A percentile compares a stretch with the other conserved stretches of the same genome.
Evolutionary conservation across 1,284 basidiomycete genomes (phyloP).

Genomic region (Tilletia indica): DNA sequence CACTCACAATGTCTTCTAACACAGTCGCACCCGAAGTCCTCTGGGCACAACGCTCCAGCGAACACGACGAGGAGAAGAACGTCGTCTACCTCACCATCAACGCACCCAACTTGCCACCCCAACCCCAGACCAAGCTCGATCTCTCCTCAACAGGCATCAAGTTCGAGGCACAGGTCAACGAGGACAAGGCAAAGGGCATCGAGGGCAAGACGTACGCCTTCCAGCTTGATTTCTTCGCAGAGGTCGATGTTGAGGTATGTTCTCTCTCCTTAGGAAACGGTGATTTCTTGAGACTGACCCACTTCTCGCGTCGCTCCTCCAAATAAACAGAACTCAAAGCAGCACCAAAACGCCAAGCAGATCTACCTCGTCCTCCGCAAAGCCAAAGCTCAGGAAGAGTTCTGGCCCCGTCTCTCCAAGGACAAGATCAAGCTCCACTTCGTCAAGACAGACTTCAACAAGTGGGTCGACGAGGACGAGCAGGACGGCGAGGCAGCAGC

Average conservation of each 20-base stretch:
- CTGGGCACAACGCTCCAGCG: slow-evolving; percentile 54
- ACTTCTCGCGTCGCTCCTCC: slow-evolving; percentile 61
- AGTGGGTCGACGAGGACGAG: slow-evolving; percentile 58
- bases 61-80: slow-evolving; percentile 51
- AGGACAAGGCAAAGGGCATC: slow-evolving; percentile 46
- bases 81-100: slow-evolving; percentile 55
- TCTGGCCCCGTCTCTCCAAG: slow-evolving; percentile 56
- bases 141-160: slow-evolving; percentile 42
- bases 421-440: slow-evolving; percentile 56
- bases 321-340: slow-evolving; percentile 35
- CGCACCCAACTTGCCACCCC: slow-evolving; percentile 50
- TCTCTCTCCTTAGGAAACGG: neutral
- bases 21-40: slow-evolving; percentile 47
- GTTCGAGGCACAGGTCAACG: slow-evolving; percentile 42
- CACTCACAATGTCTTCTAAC: neutral
- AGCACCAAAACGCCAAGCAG: slow-evolving; percentile 49
- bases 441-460: slow-evolving; percentile 57
- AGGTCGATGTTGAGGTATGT: slow-evolving; percentile 47
- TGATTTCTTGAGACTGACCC: too few species aligned
- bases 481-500: slow-evolving; percentile 47
- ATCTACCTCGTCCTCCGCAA: slow-evolving; percentile 53
- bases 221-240: slow-evolving; percentile 52
- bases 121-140: slow-evolving; percentile 49
- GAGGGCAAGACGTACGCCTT: slow-evolving; percentile 47
- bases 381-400: slow-evolving; percentile 49